phyloP scores from a whole-genome alignment of 192 early-diverging fungal species.

The Backusella liffmaniae region DNA sequence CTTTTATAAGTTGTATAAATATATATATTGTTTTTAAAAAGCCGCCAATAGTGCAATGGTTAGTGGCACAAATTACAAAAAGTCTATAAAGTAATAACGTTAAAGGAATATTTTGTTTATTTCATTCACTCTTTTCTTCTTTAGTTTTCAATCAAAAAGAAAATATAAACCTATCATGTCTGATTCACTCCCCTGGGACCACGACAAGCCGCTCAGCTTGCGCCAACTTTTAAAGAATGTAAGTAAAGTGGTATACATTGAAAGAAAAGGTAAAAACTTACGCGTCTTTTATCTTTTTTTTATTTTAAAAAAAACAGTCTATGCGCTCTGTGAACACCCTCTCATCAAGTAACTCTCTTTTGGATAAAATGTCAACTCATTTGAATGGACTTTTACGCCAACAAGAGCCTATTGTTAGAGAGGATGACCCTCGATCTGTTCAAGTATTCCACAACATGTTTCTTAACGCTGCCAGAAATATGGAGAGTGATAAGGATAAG shows the following conservation, averaged over 20 bases:
- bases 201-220: constrained; percentile 14
- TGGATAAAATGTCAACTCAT: constrained; percentile 15
- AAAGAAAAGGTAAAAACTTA: neutral
- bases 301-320: constrained; percentile 8
- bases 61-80: neutral
- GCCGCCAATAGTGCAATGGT: neutral
- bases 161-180: neutral
- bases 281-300: neutral
- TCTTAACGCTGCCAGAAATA: neutral
- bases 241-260: neutral
- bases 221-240: constrained; percentile 25
- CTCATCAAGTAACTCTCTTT: neutral
- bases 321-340: constrained; percentile 19
- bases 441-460: constrained; percentile 25
- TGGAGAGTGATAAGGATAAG: constrained; percentile 24
- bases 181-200: constrained; percentile 24
- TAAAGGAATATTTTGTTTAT: neutral
- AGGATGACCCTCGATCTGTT: constrained; percentile 6
- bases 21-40: neutral
- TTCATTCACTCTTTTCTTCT: neutral
- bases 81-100: neutral
- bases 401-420: constrained; percentile 2
- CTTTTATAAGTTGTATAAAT: neutral
- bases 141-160: neutral
- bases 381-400: constrained; percentile 12